A percentile compares a stretch with the other conserved stretches of the same genome.
Evolutionary conservation across 352 stramenopile species (phyloP).

Genomic region (Aphanomyces stellatus): DNA sequence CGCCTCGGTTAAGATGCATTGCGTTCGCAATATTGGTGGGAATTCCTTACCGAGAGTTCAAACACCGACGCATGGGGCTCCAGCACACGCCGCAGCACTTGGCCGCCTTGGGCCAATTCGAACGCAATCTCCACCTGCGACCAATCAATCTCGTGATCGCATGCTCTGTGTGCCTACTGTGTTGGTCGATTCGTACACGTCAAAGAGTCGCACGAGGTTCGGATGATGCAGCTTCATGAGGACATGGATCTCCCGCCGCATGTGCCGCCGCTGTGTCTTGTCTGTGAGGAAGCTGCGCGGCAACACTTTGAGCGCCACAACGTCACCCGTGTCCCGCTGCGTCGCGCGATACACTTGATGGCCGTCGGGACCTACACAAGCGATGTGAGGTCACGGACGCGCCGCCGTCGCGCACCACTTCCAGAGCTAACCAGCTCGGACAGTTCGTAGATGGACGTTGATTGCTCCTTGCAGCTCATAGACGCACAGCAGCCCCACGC

Average conservation of each 20-base stretch:
- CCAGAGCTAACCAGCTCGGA: slow-evolving; percentile 6
- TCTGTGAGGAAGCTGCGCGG: background rate
- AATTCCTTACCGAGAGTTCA: background rate
- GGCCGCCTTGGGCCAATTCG: slow-evolving; percentile 52
- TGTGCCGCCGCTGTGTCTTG: slow-evolving; percentile 32
- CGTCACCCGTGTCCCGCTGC: slow-evolving; percentile 3
- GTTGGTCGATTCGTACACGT: slow-evolving; percentile 34
- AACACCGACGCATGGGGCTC: background rate
- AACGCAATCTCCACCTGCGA: slow-evolving; percentile 63
- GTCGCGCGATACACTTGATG: slow-evolving; percentile 14
- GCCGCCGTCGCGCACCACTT: background rate
- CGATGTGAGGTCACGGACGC: background rate
- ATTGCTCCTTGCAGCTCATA: slow-evolving; percentile 10
- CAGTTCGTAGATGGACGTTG: slow-evolving; percentile 5
- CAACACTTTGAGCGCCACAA: slow-evolving; percentile 14
- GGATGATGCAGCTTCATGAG: slow-evolving; percentile 39
- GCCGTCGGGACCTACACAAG: background rate
- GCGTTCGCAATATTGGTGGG: background rate
- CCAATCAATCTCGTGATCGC: no score
- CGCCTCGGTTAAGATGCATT: slow-evolving; percentile 5
- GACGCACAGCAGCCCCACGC: slow-evolving; percentile 10
- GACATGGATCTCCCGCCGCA: slow-evolving; percentile 61
- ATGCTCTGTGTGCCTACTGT: no score
- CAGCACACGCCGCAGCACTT: slow-evolving; percentile 44
- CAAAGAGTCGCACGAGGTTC: slow-evolving; percentile 60